A percentile compares a stretch with the other conserved stretches of the same genome.
phyloP scores from a whole-genome alignment of 768 basidiomycete genomes.

The Mrakia gelida region DNA sequence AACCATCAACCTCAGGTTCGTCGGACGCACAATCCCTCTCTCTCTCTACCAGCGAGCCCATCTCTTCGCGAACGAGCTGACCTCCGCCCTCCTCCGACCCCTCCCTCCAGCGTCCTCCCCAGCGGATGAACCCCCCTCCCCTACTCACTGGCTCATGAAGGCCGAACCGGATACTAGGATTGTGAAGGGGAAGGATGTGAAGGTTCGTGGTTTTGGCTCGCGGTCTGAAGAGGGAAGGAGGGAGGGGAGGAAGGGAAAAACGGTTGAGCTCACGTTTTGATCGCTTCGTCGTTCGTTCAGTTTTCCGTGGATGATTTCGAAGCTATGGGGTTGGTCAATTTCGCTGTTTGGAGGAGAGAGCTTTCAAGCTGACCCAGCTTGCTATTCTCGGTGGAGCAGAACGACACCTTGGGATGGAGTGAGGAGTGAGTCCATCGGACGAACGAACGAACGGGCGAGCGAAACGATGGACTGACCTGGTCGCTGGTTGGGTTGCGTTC shows the following conservation, averaged over 20 bases:
- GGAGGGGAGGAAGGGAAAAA: neutral
- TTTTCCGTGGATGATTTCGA: slow-evolving; percentile 46
- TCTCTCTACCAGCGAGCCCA: neutral
- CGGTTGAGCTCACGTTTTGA: neutral
- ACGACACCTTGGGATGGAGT: slow-evolving; percentile 32
- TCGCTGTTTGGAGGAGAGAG: neutral
- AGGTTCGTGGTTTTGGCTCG: slow-evolving; percentile 36
- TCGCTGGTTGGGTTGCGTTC: neutral
- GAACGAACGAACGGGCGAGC: no score
- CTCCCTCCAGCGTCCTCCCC: neutral
- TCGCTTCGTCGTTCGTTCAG: slow-evolving; percentile 25
- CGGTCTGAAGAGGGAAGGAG: neutral
- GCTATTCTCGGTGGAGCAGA: neutral
- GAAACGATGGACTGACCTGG: neutral
- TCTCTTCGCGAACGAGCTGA: neutral
- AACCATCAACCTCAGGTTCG: neutral
- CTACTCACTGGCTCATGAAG: slow-evolving; percentile 42
- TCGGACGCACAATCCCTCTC: neutral
- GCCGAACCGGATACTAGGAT: slow-evolving; percentile 46
- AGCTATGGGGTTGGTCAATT: slow-evolving; percentile 37
- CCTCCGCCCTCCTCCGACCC: neutral
- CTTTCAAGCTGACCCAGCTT: neutral
- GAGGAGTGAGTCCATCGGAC: slow-evolving; percentile 2
- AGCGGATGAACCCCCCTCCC: neutral
- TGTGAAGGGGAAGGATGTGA: slow-evolving; percentile 46